These are phyloP conservation scores for Oenanthe javanica DNA, from an alignment of 140 eudicot genomes.

Conservation along the genomic window DNA sequence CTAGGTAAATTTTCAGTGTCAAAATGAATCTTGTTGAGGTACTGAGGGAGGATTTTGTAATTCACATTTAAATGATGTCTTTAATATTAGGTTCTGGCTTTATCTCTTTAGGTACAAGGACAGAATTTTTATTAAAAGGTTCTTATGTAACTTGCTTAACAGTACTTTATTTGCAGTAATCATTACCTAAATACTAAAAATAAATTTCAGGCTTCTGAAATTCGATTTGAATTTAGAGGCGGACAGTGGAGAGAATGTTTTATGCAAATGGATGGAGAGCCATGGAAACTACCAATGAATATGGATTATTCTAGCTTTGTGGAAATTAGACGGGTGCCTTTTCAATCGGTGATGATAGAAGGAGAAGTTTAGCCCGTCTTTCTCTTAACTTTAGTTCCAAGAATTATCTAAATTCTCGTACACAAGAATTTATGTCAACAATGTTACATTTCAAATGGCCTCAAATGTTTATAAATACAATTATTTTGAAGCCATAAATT, in stretches of 20 bases:
- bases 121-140: no score
- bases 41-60: no score
- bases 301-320: conserved; percentile 72
- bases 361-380: conserved; percentile 27
- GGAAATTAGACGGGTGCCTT: conserved; percentile 68
- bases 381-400: neutral
- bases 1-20: no score
- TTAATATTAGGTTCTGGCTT: no score
- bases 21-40: no score
- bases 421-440: neutral
- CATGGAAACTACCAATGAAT: conserved; percentile 90
- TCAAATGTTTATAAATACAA: no score
- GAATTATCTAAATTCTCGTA: no score
- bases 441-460: neutral
- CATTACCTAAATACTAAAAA: neutral
- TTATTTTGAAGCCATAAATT: no score
- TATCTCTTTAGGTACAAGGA: neutral
- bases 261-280: conserved; percentile 96
- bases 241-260: conserved; percentile 78
- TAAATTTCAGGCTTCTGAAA: conserved; percentile 50
- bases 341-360: conserved; percentile 62
- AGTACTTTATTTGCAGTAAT: neutral
- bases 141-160: neutral
- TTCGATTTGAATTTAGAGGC: conserved; percentile 84
- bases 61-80: no score